Base-by-base conservation (phyloP, 257 asterid species). In the Dorcoceras hygrometricum region DNA sequence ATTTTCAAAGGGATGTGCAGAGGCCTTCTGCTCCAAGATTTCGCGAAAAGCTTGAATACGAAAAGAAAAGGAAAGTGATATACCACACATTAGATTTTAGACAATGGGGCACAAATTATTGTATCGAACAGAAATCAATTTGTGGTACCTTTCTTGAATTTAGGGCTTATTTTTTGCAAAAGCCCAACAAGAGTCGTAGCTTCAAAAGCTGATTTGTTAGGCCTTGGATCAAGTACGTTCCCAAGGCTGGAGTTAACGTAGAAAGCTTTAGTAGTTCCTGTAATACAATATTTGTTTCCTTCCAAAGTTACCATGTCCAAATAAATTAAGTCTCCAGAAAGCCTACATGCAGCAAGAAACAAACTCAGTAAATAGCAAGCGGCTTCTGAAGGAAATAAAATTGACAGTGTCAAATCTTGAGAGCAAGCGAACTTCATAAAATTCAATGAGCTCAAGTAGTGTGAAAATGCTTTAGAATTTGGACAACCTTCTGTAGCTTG, bases 1-100 rank as follows among this genome's bases (percentile, higher is more conserved):
- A 75, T 86, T 92, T 81, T 89, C 98, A 77, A 92, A 89, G 50
- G 98, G 96, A 70, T 92, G 98, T 27, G 97, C 95, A 39, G 93
- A 76, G 72, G 96, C 96, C 89, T 90, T 92, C 66, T 80, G 82
- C 76, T 84, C 96, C 95, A 92, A 79, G 76, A 86, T 84, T 71
- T 92, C 98, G 39, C 91, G 94, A 73, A 92, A 92, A 78, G 94
- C 98, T 92, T 71, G 69, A 77, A 61, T 23, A 43, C 34, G 29
- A 63, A 28, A 73, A 68, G 73, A 69, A 32, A 23, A 58, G 76
- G 63, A 63, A 25, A 63, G 62, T 63, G 67, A 34, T 58, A 64
- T 31, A 39, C 64, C 59, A 53, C 24, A 3, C 54, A 43, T 18
- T 58, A 60, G 43, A 36, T 31, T 31, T 8, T 11, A 23, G 23